Evolutionary conservation across 148 eudicot species (phyloP), one percentile per base, ranked within the genome.

Genomic region (Fallopia convolvulus): DNA sequence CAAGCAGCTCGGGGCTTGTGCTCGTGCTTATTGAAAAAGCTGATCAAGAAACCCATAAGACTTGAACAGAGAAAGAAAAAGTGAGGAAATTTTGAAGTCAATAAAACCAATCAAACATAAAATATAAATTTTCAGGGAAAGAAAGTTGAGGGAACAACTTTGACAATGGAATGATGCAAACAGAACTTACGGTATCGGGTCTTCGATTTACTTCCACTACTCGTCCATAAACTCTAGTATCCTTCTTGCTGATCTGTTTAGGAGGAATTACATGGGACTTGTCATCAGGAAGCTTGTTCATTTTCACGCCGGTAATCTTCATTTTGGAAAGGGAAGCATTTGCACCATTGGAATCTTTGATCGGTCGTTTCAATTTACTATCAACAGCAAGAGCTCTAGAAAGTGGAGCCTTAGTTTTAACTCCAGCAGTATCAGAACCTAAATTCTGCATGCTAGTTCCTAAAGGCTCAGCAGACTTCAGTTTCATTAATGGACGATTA

Each of bases 141-240:
- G 68, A 61, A 26, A 26, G 9, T 14, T 18, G 48, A 70, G 14
- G 33, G 8, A 2, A 48, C 53, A 73, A 46, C 3, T 8, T 72
- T 40, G 15, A 66, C 23, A 61, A 44, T 39, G 2, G 46, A 75
- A 26, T 17, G 44, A 36, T 36, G 44, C 46, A 68, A 63, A n/a
- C 47, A 70, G 23, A 77, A 92, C 99, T 92, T 93, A 95, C 99
- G 76, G n/a, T 72, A 56, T 61, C 76, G 15, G 94, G 97, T 55
- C 86, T 90, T 80, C 83, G 87, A n/a, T 86, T 83, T 73, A 92
- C 89, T 80, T 83, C 89, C 60, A 85, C 80, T 42, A 52, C 76
- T 72, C 77, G 80, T 49, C 83, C 86, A 80, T 41, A 81, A 76
- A 50, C 78, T 82, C 74, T 78, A 12, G 65, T 41, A 26, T 73